Conservation (phyloP, 768 basidiomycete species). For the Coprinellus aureogranulatus region DNA sequence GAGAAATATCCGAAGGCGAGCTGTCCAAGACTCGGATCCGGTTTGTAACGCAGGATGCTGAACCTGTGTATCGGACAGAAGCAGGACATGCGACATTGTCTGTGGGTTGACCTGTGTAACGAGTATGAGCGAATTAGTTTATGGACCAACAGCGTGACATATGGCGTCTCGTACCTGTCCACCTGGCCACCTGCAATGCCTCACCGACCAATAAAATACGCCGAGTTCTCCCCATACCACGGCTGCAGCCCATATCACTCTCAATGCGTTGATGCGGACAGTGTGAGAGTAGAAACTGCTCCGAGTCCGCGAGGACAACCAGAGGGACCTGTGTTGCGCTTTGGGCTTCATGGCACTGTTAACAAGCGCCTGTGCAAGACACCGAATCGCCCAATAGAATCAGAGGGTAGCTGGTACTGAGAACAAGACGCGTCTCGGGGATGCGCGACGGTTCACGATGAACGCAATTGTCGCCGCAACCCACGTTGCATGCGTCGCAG, state of each 20-base stretch:
- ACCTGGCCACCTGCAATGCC: constrained; percentile 60
- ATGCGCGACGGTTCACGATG: too few relatives aligned
- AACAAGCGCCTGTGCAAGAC: too few relatives aligned
- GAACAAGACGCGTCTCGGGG: too few relatives aligned
- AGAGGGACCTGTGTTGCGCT: too few relatives aligned
- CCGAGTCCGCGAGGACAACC: too few relatives aligned
- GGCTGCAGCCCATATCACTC: constrained; percentile 51
- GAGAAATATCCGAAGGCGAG: constrained; percentile 40
- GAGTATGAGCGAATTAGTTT: constrained; percentile 2
- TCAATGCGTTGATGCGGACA: constrained; percentile 41
- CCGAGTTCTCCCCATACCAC: constrained; percentile 69
- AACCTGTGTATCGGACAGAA: constrained; percentile 71
- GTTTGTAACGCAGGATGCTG: constrained; percentile 37
- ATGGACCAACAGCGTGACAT: not conserved
- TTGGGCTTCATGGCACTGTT: too few relatives aligned
- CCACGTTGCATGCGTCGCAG: too few relatives aligned
- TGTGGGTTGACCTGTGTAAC: constrained; percentile 11
- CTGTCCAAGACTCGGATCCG: constrained; percentile 41
- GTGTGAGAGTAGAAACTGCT: constrained; percentile 24
- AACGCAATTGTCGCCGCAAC: too few relatives aligned
- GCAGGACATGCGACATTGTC: constrained; percentile 54
- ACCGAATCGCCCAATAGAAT: too few relatives aligned
- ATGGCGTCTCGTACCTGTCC: constrained; percentile 19
- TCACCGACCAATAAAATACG: constrained; percentile 56
- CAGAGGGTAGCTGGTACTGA: too few relatives aligned